Evolutionary conservation across 1,139 yeast species (phyloP).

Genomic region (Debaryomyces psychrophilus): DNA sequence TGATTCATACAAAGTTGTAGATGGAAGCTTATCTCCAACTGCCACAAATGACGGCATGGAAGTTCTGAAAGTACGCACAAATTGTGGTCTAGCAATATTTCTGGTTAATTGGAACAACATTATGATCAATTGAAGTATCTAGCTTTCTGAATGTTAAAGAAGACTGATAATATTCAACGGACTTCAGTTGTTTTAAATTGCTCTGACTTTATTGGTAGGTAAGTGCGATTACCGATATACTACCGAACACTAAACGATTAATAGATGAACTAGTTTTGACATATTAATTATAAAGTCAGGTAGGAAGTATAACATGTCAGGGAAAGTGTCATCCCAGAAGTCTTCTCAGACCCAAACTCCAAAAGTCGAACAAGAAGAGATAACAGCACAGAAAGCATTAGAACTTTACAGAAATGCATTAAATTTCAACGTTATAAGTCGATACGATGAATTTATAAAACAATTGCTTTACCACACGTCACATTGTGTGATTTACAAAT

Average conservation of each 20-base stretch:
- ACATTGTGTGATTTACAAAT: conserved; percentile 79
- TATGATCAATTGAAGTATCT: conserved; percentile 4
- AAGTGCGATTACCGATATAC: conserved; percentile 6
- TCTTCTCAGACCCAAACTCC: conserved; percentile 5
- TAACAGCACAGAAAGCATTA: conserved; percentile 40
- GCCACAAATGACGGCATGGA: conserved; percentile 38
- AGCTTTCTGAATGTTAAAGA: background rate
- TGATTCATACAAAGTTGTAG: conserved; percentile 56
- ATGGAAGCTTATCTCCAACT: conserved; percentile 63
- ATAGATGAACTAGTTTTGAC: background rate
- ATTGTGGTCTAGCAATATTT: conserved; percentile 15
- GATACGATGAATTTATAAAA: conserved; percentile 81
- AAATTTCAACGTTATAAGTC: conserved; percentile 77
- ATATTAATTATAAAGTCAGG: background rate
- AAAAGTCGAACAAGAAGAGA: conserved; percentile 18
- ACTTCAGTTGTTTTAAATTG: background rate
- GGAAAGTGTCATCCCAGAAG: conserved; percentile 6
- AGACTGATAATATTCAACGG: background rate
- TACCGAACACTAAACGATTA: background rate
- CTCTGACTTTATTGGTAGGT: background rate
- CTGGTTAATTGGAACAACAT: conserved; percentile 10
- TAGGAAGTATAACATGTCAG: conserved; percentile 1
- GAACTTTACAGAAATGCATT: conserved; percentile 69
- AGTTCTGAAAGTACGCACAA: conserved; percentile 34
- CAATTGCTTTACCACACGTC: conserved; percentile 76